phyloP scores from a whole-genome alignment of 495 filamentous ascomycete genomes.

The Penicillium alfredii region DNA sequence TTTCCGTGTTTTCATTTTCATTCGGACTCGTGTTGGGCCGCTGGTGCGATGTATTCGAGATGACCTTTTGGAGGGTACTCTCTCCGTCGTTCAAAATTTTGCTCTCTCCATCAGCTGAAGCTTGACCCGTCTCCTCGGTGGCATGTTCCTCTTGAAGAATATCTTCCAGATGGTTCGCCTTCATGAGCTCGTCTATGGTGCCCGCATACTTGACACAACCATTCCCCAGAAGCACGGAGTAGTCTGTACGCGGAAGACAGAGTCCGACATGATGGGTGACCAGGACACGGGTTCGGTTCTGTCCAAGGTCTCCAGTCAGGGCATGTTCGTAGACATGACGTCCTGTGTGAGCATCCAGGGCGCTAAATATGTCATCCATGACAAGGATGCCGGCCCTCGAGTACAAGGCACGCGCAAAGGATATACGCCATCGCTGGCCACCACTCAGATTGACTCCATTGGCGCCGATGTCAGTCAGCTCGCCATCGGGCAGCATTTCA shows the following conservation, averaged over 20 bases:
- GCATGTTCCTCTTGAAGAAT: slow-evolving; percentile 18
- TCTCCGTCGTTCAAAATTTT: slow-evolving; percentile 10
- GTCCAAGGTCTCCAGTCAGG: slow-evolving; percentile 60
- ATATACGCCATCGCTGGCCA: slow-evolving; percentile 76
- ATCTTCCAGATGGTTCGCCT: slow-evolving; percentile 21
- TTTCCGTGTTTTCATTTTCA: slow-evolving; percentile 16
- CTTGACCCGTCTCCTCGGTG: slow-evolving; percentile 5
- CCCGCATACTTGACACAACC: slow-evolving; percentile 39
- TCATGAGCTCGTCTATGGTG: slow-evolving; percentile 19
- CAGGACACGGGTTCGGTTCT: slow-evolving; percentile 68
- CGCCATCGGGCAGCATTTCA: slow-evolving; percentile 66
- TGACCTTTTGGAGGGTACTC: slow-evolving; percentile 19
- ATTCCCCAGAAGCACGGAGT: slow-evolving; percentile 62
- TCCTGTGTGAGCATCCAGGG: slow-evolving; percentile 64
- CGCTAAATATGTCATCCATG: slow-evolving; percentile 80
- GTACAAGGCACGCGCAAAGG: slow-evolving; percentile 73
- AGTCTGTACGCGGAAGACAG: slow-evolving; percentile 62
- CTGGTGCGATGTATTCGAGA: slow-evolving; percentile 19
- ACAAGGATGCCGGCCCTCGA: slow-evolving; percentile 73
- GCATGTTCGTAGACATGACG: slow-evolving; percentile 70
- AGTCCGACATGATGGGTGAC: slow-evolving; percentile 79
- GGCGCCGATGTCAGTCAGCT: slow-evolving; percentile 71
- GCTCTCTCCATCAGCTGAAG: slow-evolving; percentile 1
- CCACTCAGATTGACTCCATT: slow-evolving; percentile 82
- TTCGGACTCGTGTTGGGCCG: slow-evolving; percentile 35